Base-by-base conservation (phyloP, 208 protist genomes). In the Herpetomonas tarakana region DNA sequence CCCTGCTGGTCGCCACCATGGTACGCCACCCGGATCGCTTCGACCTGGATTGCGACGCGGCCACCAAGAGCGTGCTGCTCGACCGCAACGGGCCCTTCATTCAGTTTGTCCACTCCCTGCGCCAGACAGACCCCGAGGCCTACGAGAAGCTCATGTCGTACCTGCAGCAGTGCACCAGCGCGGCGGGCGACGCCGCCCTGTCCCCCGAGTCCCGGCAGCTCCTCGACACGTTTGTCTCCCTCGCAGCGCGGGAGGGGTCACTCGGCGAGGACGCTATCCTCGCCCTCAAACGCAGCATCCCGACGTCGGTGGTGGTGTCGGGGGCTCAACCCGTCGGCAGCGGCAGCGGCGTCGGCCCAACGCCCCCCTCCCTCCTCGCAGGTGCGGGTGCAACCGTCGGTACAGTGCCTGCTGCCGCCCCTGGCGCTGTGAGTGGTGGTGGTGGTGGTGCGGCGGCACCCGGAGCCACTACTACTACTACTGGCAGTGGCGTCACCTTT, bases 71-170 rank as follows among this genome's bases (percentile, higher is more conserved):
- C 25, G 45, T 82, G 53, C 63, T 93, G 28, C 58, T 78, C 56
- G 78, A 88, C 31, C 72, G 71, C 49, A 83, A 83, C 59, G 76
- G 76, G 0, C 86, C 86, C 1, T 87, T 93, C 31, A 61, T 88
- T 54, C 69, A 78, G 52, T 93, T 90, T 50, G 50, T 93, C 0
- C 77, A 93, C 58, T 49, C 52, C 9, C 65, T 93, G 3, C 82
- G 76, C 11, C 47, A 71, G 28, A 57, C 45, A 22, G 86, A 93
- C 49, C 62, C 71, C 44, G 65, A 82, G 35, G 67, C 67, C 1
- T 93, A 93, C 62, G 52, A 78, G 30, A 76, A 85, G 49, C 71
- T 93, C 19, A 68, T 93, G 11, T 65, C 65, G 6, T 88, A 90
- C 55, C 75, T 93, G 12, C 86, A 89, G 65, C 72, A 78, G 46